Evolutionary conservation across 805 yeast species (phyloP), one percentile per base, ranked within the genome.

Genomic region (Zygosaccharomyces siamensis): DNA sequence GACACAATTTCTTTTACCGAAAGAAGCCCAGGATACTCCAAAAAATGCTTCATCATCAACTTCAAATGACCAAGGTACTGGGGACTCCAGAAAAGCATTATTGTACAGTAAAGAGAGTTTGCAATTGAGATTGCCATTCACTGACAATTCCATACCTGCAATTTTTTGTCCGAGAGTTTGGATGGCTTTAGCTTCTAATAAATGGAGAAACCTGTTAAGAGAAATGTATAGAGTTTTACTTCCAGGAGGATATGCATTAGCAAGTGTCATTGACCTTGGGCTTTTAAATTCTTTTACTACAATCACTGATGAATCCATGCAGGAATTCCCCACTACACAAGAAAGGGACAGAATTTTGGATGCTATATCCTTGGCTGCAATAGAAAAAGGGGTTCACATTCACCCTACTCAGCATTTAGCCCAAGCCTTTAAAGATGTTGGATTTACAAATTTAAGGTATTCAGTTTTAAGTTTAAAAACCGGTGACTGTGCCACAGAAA

Each of bases 191-290:
- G 45, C 62, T 18, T 51, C 54, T 28, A 58, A 55, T 14, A 62
- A 57, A 43, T 66, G 70, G 70, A 54, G 49, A 31, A 43, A 51
- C n/a, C 36, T 66, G 12, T 43, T 60, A 8, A 50, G 56, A 28
- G 70, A 66, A 43, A 49, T 63, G 28, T 54, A 49, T 33, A 54
- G 70, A 37, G 55, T 59, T 42, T 40, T 61, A 7, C 48, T 51
- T 6, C 68, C 67, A 14, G 67, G 64, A n/a, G 70, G 70, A 7
- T 62, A 57, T 46, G 48, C 59, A 2, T 46, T 60, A 14, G 61
- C 60, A 3, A 44, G 55, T 1, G 53, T 54, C 11, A 36, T 51
- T 27, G 68, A 66, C 49, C 39, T 63, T 10, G 52, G 54, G 16
- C 31, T 57, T 10, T 52, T 62, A 4, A 62, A 58, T 37, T 48